Conservation (phyloP, 2,329 filamentous ascomycete genomes). For the Myriangium duriaei region DNA sequence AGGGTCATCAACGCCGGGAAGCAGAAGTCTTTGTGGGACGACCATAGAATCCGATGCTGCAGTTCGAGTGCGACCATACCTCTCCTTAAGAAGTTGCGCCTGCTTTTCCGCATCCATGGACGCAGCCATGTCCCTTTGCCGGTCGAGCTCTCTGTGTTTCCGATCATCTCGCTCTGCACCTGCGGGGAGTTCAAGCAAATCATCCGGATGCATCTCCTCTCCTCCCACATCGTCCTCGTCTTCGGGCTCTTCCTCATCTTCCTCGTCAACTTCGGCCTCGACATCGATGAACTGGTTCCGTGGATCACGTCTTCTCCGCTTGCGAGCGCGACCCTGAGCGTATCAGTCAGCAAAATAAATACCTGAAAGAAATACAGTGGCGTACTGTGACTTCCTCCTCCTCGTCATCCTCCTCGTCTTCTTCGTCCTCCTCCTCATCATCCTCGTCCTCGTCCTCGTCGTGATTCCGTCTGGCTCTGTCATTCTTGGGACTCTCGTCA, state of each 20-base stretch:
- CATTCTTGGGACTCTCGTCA: conserved; percentile 43
- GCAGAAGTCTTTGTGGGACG: conserved; percentile 71
- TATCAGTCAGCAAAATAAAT: conserved; percentile 11
- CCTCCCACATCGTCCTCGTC: conserved; percentile 80
- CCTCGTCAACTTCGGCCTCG: conserved; percentile 92
- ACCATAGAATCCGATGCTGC: conserved; percentile 59
- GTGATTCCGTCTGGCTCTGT: conserved; percentile 35
- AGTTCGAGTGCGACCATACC: conserved; percentile 64
- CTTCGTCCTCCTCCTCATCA: conserved; percentile 50
- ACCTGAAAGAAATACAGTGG: conserved; percentile 8
- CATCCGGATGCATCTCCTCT: conserved; percentile 81
- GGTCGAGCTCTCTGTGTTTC: conserved; percentile 85
- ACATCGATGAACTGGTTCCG: conserved; percentile 90
- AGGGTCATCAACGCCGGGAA: conserved; percentile 89
- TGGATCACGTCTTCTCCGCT: conserved; percentile 60
- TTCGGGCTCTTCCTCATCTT: conserved; percentile 77
- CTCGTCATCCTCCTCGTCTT: conserved; percentile 32
- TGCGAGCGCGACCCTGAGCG: conserved; percentile 55
- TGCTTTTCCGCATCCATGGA: conserved; percentile 90
- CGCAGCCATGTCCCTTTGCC: conserved; percentile 73
- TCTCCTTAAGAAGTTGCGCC: conserved; percentile 71
- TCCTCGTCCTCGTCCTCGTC: conserved; percentile 43
- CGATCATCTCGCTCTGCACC: conserved; percentile 78
- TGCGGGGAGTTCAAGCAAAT: conserved; percentile 61
- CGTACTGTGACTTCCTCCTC: conserved; percentile 20